Conservation (phyloP, 176 grass and related monocot genomes). For the Oryza coarctata region DNA sequence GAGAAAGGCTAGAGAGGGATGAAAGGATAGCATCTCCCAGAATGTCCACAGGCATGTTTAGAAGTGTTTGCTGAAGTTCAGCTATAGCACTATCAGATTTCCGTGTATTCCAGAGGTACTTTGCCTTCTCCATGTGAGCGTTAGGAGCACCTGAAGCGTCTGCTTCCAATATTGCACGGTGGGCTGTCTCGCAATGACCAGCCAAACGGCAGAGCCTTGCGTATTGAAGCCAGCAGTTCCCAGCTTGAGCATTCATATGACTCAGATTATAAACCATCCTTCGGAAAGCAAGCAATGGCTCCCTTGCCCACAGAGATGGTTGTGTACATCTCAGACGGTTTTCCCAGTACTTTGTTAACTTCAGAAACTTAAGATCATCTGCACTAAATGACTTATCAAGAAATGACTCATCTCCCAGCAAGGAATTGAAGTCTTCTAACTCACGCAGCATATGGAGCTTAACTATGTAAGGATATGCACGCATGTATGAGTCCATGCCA, state of each 20-base stretch:
- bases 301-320: conserved; percentile 86
- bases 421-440: conserved; percentile 78
- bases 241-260: conserved; percentile 78
- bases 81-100: conserved; percentile 92
- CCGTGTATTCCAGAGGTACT: conserved; percentile 85
- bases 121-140: conserved; percentile 93
- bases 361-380: conserved; percentile 69
- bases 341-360: conserved; percentile 86
- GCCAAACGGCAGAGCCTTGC: conserved; percentile 89
- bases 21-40: conserved; percentile 61
- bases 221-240: conserved; percentile 95
- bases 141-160: conserved; percentile 78
- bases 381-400: conserved; percentile 65
- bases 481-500: conserved; percentile 98
- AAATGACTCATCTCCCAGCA: conserved; percentile 78
- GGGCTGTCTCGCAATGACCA: conserved; percentile 87
- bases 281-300: conserved; percentile 91
- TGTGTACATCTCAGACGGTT: conserved; percentile 90
- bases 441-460: conserved; percentile 97
- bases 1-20: conserved; percentile 81
- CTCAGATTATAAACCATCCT: conserved; percentile 78
- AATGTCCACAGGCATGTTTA: conserved; percentile 78
- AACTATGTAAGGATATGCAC: conserved; percentile 94
- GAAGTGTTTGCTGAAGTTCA: conserved; percentile 88
- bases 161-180: conserved; percentile 92